A percentile compares a stretch with the other conserved stretches of the same genome.
Evolutionary conservation across 139 green algal genomes (phyloP).

Genomic region (Chlamydomonas eustigma): DNA sequence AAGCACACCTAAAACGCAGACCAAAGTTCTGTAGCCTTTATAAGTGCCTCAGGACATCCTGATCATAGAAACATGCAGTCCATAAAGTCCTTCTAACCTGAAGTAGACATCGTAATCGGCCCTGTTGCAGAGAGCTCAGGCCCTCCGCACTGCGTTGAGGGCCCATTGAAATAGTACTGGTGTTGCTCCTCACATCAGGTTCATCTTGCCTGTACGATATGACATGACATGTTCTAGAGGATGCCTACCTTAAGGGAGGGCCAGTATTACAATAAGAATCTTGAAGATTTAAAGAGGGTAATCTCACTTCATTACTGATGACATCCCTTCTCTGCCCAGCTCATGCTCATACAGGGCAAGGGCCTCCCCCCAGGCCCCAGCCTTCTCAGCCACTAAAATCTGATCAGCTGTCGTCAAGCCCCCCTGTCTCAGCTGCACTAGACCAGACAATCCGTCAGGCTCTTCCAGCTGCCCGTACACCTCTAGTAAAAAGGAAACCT

Average conservation of each 20-base stretch:
- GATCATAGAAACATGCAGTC: no score
- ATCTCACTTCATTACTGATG: no score
- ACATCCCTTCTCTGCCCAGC: conserved; percentile 18
- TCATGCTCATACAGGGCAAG: conserved; percentile 80
- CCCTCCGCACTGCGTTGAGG: no score
- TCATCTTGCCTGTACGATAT: no score
- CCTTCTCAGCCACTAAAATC: conserved; percentile 81
- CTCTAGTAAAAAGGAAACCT: conserved; percentile 85
- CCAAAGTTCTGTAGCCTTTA: no score
- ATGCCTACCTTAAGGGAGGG: no score
- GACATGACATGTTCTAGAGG: no score
- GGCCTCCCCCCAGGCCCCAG: conserved; percentile 82
- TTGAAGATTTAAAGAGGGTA: neutral
- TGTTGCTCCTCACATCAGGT: no score
- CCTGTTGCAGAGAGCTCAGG: conserved; percentile 34
- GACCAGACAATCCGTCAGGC: conserved; percentile 79
- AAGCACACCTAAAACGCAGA: no score
- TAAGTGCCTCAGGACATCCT: no score
- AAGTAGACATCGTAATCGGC: conserved; percentile 64
- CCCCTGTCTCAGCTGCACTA: conserved; percentile 64
- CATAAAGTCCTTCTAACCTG: conserved; percentile 18
- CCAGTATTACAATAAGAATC: no score
- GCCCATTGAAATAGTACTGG: no score
- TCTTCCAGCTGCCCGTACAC: conserved; percentile 89
- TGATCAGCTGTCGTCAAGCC: conserved; percentile 28